Evolutionary conservation across 306 rosid genomes (phyloP).

Genomic region (Glycine latifolia): DNA sequence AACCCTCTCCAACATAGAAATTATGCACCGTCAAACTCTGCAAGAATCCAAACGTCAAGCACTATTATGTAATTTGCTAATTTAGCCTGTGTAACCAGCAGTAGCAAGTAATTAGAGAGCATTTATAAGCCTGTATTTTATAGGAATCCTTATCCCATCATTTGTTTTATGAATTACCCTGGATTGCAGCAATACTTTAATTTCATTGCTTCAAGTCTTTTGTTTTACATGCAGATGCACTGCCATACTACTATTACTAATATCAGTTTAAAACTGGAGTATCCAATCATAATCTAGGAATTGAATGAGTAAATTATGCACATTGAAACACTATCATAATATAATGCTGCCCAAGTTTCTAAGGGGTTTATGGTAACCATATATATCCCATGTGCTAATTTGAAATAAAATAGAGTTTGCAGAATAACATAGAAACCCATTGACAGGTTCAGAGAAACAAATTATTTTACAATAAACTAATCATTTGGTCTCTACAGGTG

Average conservation of each 20-base stretch:
- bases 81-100: constrained; percentile 42
- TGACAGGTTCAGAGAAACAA: constrained; percentile 11
- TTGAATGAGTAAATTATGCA: not conserved
- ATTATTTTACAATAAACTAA: not conserved
- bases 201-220: not conserved
- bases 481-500: not conserved
- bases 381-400: not conserved
- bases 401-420: not conserved
- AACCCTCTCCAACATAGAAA: constrained; percentile 78
- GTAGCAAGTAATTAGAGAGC: not conserved
- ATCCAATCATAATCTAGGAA: not conserved
- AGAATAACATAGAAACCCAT: not conserved
- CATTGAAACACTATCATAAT: not conserved
- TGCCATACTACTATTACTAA: not conserved
- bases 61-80: not conserved
- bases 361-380: not conserved
- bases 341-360: not conserved
- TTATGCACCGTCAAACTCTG: constrained; percentile 82
- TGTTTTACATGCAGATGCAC: not conserved
- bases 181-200: not conserved
- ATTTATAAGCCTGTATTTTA: not conserved
- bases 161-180: not conserved
- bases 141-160: not conserved
- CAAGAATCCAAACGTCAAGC: constrained; percentile 41
- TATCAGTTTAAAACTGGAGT: constrained; percentile 1